Conservation (phyloP, 2,329 filamentous ascomycete genomes). For the Sarocladium strictum region DNA sequence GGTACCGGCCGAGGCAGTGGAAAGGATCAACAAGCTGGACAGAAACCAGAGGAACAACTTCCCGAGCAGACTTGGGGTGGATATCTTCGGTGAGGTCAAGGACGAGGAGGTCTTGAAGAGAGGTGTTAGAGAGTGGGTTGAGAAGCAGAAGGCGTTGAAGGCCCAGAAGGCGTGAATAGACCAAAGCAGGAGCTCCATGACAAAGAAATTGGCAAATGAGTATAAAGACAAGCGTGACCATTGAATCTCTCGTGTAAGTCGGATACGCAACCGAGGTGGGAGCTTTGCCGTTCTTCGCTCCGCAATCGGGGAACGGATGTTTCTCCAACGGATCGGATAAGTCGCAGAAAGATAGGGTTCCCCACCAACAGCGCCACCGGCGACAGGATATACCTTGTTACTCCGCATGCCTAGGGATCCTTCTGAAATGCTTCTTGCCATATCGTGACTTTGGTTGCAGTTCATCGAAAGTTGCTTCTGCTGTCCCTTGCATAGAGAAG, state of each 20-base stretch:
- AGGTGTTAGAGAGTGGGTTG: constrained; percentile 28
- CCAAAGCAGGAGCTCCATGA: too few relatives aligned
- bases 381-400: too few relatives aligned
- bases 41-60: constrained; percentile 36
- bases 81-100: constrained; percentile 35
- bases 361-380: too few relatives aligned
- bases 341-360: not conserved
- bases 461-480: too few relatives aligned
- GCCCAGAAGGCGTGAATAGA: not conserved
- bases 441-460: too few relatives aligned
- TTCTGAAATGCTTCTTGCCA: not conserved
- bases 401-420: not conserved
- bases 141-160: constrained; percentile 19
- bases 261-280: not conserved
- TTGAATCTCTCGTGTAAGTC: not conserved
- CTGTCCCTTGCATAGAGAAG: too few relatives aligned
- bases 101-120: constrained; percentile 29
- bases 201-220: too few relatives aligned
- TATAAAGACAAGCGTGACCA: not conserved
- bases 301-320: not conserved
- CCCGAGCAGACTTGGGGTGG: constrained; percentile 32
- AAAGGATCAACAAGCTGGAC: constrained; percentile 32
- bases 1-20: constrained; percentile 28
- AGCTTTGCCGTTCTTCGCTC: not conserved
- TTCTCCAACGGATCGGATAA: not conserved